Base-by-base conservation (phyloP, 2,329 filamentous ascomycete species). In the Cylindrodendrum hubeiense region DNA sequence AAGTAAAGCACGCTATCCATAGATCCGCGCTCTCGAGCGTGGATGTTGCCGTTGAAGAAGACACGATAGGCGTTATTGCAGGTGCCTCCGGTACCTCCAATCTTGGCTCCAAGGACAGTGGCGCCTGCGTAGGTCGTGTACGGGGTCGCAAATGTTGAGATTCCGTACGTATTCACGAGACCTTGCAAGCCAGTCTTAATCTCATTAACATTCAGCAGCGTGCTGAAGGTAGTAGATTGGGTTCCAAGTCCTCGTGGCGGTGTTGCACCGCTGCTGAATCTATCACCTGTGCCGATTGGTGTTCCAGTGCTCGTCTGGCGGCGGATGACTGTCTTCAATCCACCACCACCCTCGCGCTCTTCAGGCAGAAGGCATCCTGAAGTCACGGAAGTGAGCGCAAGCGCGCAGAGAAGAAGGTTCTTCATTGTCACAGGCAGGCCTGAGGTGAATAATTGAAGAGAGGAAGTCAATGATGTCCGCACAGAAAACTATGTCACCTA, bases 1-100 rank as follows among this genome's bases (percentile, higher is more conserved):
- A 85, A 87, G 78, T 86, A 86, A 47, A 87, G 75, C n/a, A 87
- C 76, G 67, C 84, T 83, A 72, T 88, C 86, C 2, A 85, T 80
- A 1, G 81, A 83, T 46, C 85, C 85, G 24, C 86, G 81, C 74
- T 88, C 86, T 24, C 85, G 82, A 3, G 86, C 83, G 71, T 87
- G 86, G 62, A 87, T 83, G 28, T 77, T 83, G 33, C 81, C 83
- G 54, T 84, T 84, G 57, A 88, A 75, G 71, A 83, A 86, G 19
- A 86, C 79, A 44, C 82, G 79, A 73, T 54, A 66, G 28, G 83
- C 83, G 15, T 80, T 79, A 10, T 79, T 66, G 54, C 46, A 46
- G 10, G 41, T 54, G 39, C 58, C 63, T 19, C 60, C 49, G 19
- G 19, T 53, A 21, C 63, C 82, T 22, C 84, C 83, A 37, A 85